Evolutionary conservation across 2,329 filamentous ascomycete genomes (phyloP).

Genomic region (Lecanicillium sp.): DNA sequence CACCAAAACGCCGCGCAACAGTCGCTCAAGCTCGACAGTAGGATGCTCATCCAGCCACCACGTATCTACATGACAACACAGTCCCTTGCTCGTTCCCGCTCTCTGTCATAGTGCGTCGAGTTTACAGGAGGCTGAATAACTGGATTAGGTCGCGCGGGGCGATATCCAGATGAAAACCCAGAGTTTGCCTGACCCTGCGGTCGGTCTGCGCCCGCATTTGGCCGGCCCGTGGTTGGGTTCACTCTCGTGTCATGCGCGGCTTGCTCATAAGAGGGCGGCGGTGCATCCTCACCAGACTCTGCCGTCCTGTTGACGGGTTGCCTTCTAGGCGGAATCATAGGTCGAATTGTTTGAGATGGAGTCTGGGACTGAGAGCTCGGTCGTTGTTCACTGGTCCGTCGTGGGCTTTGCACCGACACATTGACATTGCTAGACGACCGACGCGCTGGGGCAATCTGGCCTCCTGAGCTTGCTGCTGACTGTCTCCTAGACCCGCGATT

Average conservation of each 20-base stretch:
- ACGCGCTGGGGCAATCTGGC: constrained; percentile 12
- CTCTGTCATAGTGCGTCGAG: constrained; percentile 2
- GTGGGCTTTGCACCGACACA: background rate
- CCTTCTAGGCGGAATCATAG: constrained; percentile 31
- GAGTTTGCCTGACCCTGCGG: constrained; percentile 2
- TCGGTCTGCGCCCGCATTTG: background rate
- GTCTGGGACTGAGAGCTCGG: constrained; percentile 8
- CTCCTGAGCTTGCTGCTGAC: constrained; percentile 8
- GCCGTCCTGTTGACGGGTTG: constrained; percentile 16
- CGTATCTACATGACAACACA: constrained; percentile 38
- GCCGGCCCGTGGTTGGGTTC: too few relatives aligned
- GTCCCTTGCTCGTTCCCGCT: constrained; percentile 20
- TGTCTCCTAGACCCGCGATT: background rate
- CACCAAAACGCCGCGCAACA: too few relatives aligned
- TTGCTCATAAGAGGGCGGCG: constrained; percentile 51
- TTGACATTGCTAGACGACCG: constrained; percentile 16
- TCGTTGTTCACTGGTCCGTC: constrained; percentile 8
- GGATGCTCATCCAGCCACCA: too few relatives aligned
- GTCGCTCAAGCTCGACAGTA: too few relatives aligned
- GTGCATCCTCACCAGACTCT: constrained; percentile 37
- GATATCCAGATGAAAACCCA: background rate
- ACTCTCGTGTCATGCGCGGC: constrained; percentile 38
- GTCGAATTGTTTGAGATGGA: constrained; percentile 30
- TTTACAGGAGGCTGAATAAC: constrained; percentile 5
- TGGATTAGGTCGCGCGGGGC: background rate